A percentile compares a stretch with the other conserved stretches of the same genome.
phyloP scores from a whole-genome alignment of 305 asterid genomes.

The Fraxinus dipetala region DNA sequence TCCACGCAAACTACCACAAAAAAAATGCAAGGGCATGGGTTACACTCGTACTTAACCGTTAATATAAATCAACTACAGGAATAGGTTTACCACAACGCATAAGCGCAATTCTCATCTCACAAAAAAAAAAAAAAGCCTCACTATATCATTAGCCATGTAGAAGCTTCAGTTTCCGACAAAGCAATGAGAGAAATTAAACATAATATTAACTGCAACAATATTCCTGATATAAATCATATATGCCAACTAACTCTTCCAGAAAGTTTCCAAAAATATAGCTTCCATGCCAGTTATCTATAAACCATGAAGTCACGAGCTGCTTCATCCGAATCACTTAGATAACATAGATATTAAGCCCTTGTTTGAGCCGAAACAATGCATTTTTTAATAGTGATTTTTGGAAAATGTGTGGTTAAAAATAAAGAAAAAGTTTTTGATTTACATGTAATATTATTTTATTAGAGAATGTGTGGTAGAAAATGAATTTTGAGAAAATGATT shows the following conservation, averaged over 20 bases:
- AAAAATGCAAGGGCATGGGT: not conserved
- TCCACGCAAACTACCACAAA: not conserved
- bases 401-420: not conserved
- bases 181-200: not conserved
- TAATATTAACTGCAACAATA: not conserved
- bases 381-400: not conserved
- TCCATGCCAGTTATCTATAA: not conserved
- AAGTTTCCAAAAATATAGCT: not conserved
- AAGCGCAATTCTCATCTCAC: not conserved
- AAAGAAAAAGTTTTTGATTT: not conserved
- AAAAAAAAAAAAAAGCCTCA: not conserved
- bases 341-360: not conserved
- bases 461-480: not conserved
- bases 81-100: not conserved
- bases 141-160: not conserved
- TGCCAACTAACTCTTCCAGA: not conserved
- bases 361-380: not conserved
- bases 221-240: not conserved
- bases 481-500: not conserved
- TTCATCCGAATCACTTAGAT: not conserved
- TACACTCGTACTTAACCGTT: not conserved
- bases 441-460: not conserved
- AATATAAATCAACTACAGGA: not conserved
- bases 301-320: not conserved
- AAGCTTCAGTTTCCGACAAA: conserved; percentile 6